These are phyloP conservation scores for Eimeria sp. DNA, from an alignment of 169 alveolate genomes.

Conservation along the genomic window DNA sequence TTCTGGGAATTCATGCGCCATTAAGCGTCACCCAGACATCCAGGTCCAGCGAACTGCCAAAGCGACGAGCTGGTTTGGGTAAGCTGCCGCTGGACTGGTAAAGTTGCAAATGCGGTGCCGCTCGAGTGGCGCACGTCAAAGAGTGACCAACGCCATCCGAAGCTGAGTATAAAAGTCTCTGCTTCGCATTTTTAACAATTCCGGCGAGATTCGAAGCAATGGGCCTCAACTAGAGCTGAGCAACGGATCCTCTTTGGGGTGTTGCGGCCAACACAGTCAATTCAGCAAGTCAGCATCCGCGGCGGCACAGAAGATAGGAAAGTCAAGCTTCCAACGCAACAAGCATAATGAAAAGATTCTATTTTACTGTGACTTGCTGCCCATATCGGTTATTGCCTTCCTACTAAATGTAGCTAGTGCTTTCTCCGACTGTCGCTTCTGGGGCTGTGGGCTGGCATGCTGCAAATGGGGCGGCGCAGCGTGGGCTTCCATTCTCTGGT, in stretches of 20 bases:
- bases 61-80: not conserved
- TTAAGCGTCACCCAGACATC: not conserved
- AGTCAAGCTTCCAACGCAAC: not conserved
- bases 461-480: slow-evolving; percentile 35
- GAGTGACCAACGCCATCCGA: not conserved
- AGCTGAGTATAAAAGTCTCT: not conserved
- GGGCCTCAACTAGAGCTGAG: not conserved
- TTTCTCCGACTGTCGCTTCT: not conserved
- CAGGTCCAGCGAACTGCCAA: not conserved
- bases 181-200: not conserved
- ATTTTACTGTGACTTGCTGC: not conserved
- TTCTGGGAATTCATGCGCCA: not conserved
- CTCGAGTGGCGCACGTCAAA: not conserved
- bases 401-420: not conserved
- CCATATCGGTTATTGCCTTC: not conserved
- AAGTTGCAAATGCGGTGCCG: not conserved
- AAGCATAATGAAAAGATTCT: not conserved
- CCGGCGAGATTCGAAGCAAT: not conserved
- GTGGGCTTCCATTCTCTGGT: not conserved
- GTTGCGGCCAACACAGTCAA: not conserved
- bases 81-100: not conserved
- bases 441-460: slow-evolving; percentile 78
- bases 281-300: slow-evolving; percentile 1
- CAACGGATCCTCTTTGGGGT: not conserved
- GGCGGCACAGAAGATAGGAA: not conserved